Conservation (phyloP, 768 basidiomycete genomes). For the Hygrocybe punicea region DNA sequence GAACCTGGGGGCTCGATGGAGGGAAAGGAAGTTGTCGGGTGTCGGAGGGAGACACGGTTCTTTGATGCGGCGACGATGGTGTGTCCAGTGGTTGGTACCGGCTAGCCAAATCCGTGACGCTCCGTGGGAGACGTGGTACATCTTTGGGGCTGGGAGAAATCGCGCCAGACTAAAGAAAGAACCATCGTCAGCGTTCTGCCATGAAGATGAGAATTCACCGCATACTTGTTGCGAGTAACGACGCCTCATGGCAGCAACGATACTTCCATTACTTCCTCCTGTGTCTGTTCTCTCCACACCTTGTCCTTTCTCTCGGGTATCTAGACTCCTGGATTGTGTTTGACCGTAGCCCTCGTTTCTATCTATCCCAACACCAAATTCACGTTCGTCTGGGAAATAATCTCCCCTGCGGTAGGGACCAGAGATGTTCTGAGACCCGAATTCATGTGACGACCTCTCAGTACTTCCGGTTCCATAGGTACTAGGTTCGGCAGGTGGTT, state of each 20-base stretch:
- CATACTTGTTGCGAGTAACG: slow-evolving; percentile 58
- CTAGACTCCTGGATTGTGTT: slow-evolving; percentile 29
- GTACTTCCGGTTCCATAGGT: background rate
- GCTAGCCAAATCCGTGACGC: slow-evolving; percentile 60
- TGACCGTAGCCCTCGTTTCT: slow-evolving; percentile 9
- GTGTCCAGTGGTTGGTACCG: slow-evolving; percentile 52
- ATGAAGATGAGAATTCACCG: slow-evolving; percentile 11
- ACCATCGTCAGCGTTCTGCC: slow-evolving; percentile 1
- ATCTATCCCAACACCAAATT: slow-evolving; percentile 31
- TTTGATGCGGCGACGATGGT: slow-evolving; percentile 41
- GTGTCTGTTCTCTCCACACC: slow-evolving; percentile 52
- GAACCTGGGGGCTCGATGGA: slow-evolving; percentile 13
- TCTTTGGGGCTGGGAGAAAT: slow-evolving; percentile 58
- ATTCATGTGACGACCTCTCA: background rate
- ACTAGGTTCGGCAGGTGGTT: background rate
- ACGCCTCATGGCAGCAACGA: slow-evolving; percentile 68
- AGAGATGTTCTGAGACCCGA: background rate
- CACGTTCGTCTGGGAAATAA: slow-evolving; percentile 25
- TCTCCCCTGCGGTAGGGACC: slow-evolving; percentile 13
- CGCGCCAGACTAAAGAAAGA: slow-evolving; percentile 42
- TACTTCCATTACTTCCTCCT: slow-evolving; percentile 49
- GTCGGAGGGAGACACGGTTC: slow-evolving; percentile 35
- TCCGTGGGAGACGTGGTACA: slow-evolving; percentile 58
- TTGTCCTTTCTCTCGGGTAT: slow-evolving; percentile 27
- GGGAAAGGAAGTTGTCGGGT: slow-evolving; percentile 19